Evolutionary conservation across 176 grass and related monocot genomes (phyloP).

Genomic region (Otatea glauca): DNA sequence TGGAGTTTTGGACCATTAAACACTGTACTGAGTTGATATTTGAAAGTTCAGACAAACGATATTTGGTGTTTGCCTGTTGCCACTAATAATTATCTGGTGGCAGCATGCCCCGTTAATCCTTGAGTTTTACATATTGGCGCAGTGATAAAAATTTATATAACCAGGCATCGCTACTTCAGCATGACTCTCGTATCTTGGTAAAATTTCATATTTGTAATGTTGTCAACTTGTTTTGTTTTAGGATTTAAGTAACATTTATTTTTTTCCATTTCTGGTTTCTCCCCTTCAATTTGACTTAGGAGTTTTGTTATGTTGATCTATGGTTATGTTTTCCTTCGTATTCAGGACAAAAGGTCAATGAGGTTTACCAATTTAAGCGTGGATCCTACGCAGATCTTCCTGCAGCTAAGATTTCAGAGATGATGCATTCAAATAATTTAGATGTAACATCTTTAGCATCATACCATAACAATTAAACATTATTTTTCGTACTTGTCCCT

Average conservation of each 20-base stretch:
- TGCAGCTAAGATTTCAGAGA: slow-evolving; percentile 85
- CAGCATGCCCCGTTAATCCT: slow-evolving; percentile 15
- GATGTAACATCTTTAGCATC: slow-evolving; percentile 74
- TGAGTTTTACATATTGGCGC: not conserved
- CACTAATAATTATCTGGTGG: slow-evolving; percentile 1
- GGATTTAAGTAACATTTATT: not conserved
- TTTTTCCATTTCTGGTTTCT: not conserved
- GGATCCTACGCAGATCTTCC: slow-evolving; percentile 80
- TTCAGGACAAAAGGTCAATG: slow-evolving; percentile 72
- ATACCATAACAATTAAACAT: slow-evolving; percentile 18
- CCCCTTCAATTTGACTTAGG: not conserved
- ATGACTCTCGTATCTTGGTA: slow-evolving; percentile 9
- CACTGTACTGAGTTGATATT: not conserved
- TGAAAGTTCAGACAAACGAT: slow-evolving; percentile 23
- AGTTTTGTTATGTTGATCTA: not conserved
- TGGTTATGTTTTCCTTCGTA: slow-evolving; percentile 41
- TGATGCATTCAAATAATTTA: slow-evolving; percentile 90
- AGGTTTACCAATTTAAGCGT: slow-evolving; percentile 73
- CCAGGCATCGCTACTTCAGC: not conserved
- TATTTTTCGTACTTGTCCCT: not conserved
- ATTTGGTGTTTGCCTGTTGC: not conserved
- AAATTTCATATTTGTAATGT: not conserved
- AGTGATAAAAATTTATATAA: slow-evolving; percentile 27
- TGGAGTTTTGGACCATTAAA: not conserved
- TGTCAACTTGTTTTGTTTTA: slow-evolving; percentile 11